Conservation (phyloP, 148 eudicot species). For the Rhododendron griersonianum region DNA sequence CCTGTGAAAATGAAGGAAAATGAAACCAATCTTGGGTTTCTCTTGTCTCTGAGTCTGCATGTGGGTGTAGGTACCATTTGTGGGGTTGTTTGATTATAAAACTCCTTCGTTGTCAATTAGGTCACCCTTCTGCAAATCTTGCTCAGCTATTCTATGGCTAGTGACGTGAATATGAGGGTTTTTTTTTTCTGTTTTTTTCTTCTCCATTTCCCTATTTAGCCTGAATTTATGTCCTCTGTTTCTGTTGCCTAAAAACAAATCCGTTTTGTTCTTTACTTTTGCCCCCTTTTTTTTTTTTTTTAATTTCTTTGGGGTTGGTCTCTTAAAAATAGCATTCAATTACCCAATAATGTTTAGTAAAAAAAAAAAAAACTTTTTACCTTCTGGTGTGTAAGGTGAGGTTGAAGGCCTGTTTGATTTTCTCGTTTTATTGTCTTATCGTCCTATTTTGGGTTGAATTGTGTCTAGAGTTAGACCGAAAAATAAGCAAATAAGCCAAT, state of each 20-base stretch:
- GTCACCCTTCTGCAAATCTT: not conserved
- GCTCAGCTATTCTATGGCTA: not conserved
- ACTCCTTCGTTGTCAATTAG: not conserved
- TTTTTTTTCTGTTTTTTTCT: not conserved
- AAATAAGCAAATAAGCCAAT: not conserved
- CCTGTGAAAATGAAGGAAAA: conserved; percentile 5
- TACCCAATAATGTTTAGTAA: not conserved
- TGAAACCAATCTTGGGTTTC: not conserved
- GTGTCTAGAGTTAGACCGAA: not conserved
- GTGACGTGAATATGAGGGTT: not conserved
- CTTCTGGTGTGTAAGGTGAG: not conserved
- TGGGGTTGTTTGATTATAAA: not conserved
- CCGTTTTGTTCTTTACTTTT: not conserved
- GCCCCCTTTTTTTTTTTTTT: not conserved
- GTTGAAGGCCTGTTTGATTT: not conserved
- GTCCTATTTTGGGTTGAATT: not conserved
- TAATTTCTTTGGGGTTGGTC: not conserved
- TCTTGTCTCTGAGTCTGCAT: not conserved
- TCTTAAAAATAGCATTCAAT: not conserved
- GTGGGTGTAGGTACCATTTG: not conserved
- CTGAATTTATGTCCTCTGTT: conserved; percentile 2
- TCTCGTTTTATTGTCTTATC: not conserved
- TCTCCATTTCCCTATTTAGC: not conserved
- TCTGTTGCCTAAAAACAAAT: not conserved
- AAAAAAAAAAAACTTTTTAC: not conserved